phyloP scores from a whole-genome alignment of 2,329 filamentous ascomycete genomes.

The Alternaria hordeiaustralica region DNA sequence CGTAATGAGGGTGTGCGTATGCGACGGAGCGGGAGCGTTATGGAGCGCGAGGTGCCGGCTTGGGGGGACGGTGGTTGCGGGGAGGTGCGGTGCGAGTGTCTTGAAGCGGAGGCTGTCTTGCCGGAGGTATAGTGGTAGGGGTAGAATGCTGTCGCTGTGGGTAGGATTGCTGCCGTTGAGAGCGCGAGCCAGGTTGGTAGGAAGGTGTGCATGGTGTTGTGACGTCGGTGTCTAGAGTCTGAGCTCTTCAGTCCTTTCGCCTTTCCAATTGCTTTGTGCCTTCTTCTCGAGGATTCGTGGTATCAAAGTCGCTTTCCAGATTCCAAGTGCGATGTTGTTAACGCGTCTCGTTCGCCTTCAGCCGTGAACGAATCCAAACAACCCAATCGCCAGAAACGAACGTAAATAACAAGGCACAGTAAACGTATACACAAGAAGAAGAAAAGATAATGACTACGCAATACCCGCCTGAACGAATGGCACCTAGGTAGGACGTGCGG shows the following conservation, averaged over 20 bases:
- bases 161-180: slow-evolving; percentile 32
- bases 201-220: slow-evolving; percentile 30
- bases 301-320: background rate
- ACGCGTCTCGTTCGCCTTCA: background rate
- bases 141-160: slow-evolving; percentile 43
- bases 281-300: background rate
- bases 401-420: background rate
- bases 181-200: slow-evolving; percentile 29
- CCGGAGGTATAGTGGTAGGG: slow-evolving; percentile 34
- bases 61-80: background rate
- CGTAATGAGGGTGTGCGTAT: slow-evolving; percentile 35
- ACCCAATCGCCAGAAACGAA: background rate
- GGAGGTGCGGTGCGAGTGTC: slow-evolving; percentile 9
- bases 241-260: background rate
- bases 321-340: background rate
- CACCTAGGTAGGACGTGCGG: background rate
- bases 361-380: background rate
- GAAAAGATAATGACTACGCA: background rate
- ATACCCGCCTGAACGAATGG: background rate
- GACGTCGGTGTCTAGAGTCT: background rate
- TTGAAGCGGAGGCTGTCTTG: slow-evolving; percentile 3
- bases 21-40: slow-evolving; percentile 40
- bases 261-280: background rate
- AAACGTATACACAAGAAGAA: background rate
- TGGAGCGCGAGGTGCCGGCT: slow-evolving; percentile 1